A percentile compares a stretch with the other conserved stretches of the same genome.
Conservation (phyloP, 192 early-diverging fungal genomes). For the Podila epigama region DNA sequence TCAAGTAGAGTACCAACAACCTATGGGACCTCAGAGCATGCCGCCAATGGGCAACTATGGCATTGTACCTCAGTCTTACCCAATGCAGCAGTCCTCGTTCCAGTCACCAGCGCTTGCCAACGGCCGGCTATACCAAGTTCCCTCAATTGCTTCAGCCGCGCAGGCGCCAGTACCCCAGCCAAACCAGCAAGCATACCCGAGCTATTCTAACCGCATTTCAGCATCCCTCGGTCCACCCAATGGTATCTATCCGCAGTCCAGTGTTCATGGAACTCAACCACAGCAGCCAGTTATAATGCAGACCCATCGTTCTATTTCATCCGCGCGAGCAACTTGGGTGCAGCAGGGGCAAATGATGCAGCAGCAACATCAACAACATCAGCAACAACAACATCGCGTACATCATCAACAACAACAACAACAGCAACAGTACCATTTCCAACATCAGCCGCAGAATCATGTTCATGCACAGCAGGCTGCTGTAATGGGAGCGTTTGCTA, state of each 20-base stretch:
- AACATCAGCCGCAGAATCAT: constrained; percentile 1
- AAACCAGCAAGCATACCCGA: not conserved
- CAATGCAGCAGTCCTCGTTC: not conserved
- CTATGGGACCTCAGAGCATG: not conserved
- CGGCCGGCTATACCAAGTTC: not conserved
- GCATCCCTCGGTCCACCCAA: not conserved
- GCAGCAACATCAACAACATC: constrained; percentile 8
- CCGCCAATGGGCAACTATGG: not conserved
- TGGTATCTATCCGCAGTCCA: not conserved
- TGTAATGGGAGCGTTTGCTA: not conserved
- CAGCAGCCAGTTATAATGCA: not conserved
- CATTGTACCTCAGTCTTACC: too few species aligned
- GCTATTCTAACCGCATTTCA: not conserved
- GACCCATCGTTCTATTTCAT: not conserved
- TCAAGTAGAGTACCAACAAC: not conserved
- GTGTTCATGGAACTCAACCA: not conserved
- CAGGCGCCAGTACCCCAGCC: not conserved
- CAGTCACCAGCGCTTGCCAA: not conserved
- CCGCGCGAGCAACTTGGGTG: constrained; percentile 11
- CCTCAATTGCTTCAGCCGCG: not conserved
- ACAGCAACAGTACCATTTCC: not conserved
- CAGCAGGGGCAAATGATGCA: constrained; percentile 16
- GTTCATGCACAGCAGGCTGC: not conserved
- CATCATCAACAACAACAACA: not conserved
- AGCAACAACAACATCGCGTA: not conserved